phyloP scores from a whole-genome alignment of 1,284 basidiomycete species.

The Ceratobasidium sp. region DNA sequence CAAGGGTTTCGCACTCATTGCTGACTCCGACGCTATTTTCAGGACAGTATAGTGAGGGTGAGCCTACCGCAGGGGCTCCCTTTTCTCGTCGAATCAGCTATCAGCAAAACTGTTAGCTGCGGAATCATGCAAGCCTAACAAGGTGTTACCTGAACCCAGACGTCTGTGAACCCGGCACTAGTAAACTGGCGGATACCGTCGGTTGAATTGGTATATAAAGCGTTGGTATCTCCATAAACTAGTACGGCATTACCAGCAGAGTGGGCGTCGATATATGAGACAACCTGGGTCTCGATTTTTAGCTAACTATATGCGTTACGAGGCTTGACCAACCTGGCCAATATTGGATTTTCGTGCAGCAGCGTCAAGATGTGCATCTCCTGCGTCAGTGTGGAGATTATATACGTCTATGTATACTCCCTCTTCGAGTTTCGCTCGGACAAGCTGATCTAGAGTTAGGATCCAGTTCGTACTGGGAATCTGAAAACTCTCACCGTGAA shows the following conservation, averaged over 20 bases:
- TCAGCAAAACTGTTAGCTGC: neutral
- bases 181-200: slow-evolving; percentile 33
- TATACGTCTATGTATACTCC: slow-evolving; percentile 60
- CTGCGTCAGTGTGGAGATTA: slow-evolving; percentile 62
- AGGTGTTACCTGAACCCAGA: slow-evolving; percentile 44
- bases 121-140: no score
- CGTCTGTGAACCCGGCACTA: slow-evolving; percentile 35
- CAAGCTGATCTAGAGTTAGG: slow-evolving; percentile 48
- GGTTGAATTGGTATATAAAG: slow-evolving; percentile 55
- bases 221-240: slow-evolving; percentile 60
- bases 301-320: neutral
- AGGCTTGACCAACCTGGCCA: slow-evolving; percentile 53
- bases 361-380: slow-evolving; percentile 57
- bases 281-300: slow-evolving; percentile 46
- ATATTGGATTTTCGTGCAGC: slow-evolving; percentile 58
- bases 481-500: slow-evolving; percentile 53
- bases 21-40: slow-evolving; percentile 48
- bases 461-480: neutral
- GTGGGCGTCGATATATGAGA: slow-evolving; percentile 55
- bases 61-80: slow-evolving; percentile 52
- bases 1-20: slow-evolving; percentile 60
- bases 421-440: slow-evolving; percentile 56
- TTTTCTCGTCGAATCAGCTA: slow-evolving; percentile 52
- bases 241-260: slow-evolving; percentile 57
- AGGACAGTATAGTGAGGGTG: slow-evolving; percentile 56